phyloP scores from a whole-genome alignment of 257 asterid genomes.

The Nicotiana tomentosiformis region DNA sequence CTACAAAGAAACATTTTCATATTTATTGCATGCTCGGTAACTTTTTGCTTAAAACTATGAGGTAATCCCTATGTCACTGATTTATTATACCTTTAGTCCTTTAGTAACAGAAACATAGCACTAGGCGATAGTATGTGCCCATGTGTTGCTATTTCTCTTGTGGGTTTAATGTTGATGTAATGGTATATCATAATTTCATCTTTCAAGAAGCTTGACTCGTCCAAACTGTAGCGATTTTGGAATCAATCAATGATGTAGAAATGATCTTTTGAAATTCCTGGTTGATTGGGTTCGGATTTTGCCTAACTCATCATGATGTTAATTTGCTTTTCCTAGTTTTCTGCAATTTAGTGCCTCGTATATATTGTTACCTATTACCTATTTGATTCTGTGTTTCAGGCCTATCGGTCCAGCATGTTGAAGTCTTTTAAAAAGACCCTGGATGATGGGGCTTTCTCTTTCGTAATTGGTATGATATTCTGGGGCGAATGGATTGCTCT shows the following conservation, averaged over 20 bases:
- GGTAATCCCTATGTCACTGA: background rate
- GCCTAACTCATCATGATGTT: no score
- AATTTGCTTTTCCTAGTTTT: background rate
- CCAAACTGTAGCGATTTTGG: background rate
- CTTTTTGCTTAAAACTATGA: background rate
- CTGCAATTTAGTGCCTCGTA: background rate
- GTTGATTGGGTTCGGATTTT: background rate
- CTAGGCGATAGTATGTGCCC: background rate
- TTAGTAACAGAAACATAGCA: background rate
- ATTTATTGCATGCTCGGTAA: background rate
- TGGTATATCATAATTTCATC: background rate
- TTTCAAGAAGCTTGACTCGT: background rate
- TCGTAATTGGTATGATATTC: conserved; percentile 80
- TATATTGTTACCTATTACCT: background rate
- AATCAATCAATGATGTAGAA: background rate
- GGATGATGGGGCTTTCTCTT: conserved; percentile 91
- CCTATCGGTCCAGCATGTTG: conserved; percentile 98
- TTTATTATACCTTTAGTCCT: background rate
- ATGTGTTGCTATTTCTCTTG: background rate
- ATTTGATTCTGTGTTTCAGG: conserved; percentile 39
- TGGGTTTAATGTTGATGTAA: background rate
- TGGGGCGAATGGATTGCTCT: background rate
- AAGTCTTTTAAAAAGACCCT: conserved; percentile 97
- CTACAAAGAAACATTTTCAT: background rate
- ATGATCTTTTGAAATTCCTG: background rate